phyloP scores from a whole-genome alignment of 2,329 filamentous ascomycete species.

The Diaporthe sp. region DNA sequence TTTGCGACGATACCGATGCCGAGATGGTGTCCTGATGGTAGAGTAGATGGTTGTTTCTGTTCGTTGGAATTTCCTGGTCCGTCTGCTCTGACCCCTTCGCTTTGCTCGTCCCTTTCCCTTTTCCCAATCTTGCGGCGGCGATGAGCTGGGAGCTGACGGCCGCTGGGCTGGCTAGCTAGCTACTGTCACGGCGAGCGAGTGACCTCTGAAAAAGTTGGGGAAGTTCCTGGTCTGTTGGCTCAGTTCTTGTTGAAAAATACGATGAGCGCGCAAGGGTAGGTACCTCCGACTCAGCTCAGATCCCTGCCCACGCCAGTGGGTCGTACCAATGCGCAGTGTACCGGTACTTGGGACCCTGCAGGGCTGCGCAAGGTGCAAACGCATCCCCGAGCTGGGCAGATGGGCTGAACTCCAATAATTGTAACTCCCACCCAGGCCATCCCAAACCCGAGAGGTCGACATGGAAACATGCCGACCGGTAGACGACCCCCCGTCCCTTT shows the following conservation, averaged over 20 bases:
- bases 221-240: constrained; percentile 48
- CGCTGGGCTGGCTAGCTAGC: constrained; percentile 8
- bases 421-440: background rate
- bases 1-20: constrained; percentile 25
- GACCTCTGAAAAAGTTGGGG: constrained; percentile 49
- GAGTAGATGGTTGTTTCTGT: background rate
- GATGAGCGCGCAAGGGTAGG: constrained; percentile 37
- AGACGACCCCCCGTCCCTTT: background rate
- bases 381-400: constrained; percentile 29
- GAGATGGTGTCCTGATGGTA: background rate
- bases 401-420: constrained; percentile 16
- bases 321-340: constrained; percentile 30
- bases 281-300: constrained; percentile 33
- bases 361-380: background rate
- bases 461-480: constrained; percentile 13
- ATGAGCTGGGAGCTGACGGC: constrained; percentile 7
- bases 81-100: constrained; percentile 11
- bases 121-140: background rate
- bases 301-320: constrained; percentile 29
- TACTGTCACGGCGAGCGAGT: constrained; percentile 17
- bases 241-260: constrained; percentile 47
- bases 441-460: background rate
- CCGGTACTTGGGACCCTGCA: constrained; percentile 38
- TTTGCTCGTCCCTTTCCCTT: constrained; percentile 1
- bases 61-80: constrained; percentile 4